Evolutionary conservation across 2,329 filamentous ascomycete genomes (phyloP).

Genomic region (Calcarisporium arbuscula): DNA sequence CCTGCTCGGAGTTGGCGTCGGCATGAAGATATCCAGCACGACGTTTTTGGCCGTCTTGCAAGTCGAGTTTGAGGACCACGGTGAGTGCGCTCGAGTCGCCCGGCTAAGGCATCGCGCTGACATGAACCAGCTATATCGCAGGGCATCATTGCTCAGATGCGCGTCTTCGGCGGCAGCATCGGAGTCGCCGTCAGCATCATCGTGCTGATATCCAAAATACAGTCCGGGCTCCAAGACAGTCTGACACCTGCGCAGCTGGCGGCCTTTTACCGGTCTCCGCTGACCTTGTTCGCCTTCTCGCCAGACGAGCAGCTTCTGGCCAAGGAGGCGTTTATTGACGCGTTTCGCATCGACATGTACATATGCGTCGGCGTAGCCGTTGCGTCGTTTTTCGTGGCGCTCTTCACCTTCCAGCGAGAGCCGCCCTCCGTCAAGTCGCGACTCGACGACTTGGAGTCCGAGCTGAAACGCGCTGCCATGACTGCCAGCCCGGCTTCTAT

Average conservation of each 20-base stretch:
- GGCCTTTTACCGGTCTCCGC: conserved; percentile 13
- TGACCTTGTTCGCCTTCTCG: conserved; percentile 9
- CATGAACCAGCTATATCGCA: conserved; percentile 12
- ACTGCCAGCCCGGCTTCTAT: too few species aligned
- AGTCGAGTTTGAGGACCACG: conserved; percentile 15
- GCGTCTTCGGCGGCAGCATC: conserved; percentile 20
- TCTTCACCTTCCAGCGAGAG: conserved; percentile 14
- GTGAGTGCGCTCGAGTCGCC: conserved; percentile 4
- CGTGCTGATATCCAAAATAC: conserved; percentile 14
- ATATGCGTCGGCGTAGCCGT: conserved; percentile 13
- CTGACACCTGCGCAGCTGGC: conserved; percentile 11
- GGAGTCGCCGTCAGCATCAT: conserved; percentile 17
- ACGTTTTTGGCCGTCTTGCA: conserved; percentile 14
- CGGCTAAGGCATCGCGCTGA: too few species aligned
- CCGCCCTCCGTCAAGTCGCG: conserved; percentile 15
- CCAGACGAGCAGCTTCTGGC: conserved; percentile 10
- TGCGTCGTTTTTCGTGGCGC: conserved; percentile 8
- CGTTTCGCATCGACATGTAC: conserved; percentile 14
- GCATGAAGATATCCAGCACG: conserved; percentile 13
- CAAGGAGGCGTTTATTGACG: conserved; percentile 12
- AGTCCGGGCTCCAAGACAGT: conserved; percentile 7
- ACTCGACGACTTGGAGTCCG: conserved; percentile 17
- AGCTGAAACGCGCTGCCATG: too few species aligned
- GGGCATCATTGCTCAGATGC: conserved; percentile 16
- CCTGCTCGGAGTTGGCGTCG: conserved; percentile 13